Evolutionary conservation across 768 basidiomycete species (phyloP), one percentile per base, ranked within the genome.

Genomic region (Inosperma sp.): DNA sequence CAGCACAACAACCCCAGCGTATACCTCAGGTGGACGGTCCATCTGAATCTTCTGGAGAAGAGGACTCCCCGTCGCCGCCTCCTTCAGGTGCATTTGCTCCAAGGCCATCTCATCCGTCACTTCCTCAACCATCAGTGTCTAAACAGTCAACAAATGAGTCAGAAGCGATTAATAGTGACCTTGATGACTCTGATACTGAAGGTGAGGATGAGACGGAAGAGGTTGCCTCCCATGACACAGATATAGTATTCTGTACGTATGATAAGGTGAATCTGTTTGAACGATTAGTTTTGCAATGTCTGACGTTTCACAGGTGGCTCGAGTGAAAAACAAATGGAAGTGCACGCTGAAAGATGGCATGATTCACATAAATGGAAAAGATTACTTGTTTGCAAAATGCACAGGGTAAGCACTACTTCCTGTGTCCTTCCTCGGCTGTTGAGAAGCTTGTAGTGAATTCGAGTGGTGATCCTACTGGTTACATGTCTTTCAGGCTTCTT

Each of bases 311-410:
- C 58, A 98, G 94, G 95, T 98, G 29, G 93, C 94, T 36, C 80
- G 96, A n/a, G 95, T 98, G 21, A 99, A 98, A 73, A 98, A 96
- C 73, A 99, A 98, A 73, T 99, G 96, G 96, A 99, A 98, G 75
- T 94, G 93, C 53, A 84, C 91, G 19, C 78, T 99, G 45, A 96
- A 96, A 70, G 96, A 98, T 57, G 96, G 96, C 3, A 92, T 98
- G 85, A 89, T 97, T 56, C 90, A 93, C 59, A 82, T 96, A 58
- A 96, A 96, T 57, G 95, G 95, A 25, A 92, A 89, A 62, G 96
- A 99, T 62, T 99, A 98, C 71, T 79, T 99, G 13, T 99, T 99
- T 64, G 81, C 89, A 47, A 95, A 96, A 68, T 98, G 95, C 70
- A 93, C 84, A 5, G 95, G 95, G 95, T 97, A 63, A 65, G 84